A percentile compares a stretch with the other conserved stretches of the same genome.
Conservation (phyloP, 1,139 yeast species). For the Eremothecium cymbalariae region DNA sequence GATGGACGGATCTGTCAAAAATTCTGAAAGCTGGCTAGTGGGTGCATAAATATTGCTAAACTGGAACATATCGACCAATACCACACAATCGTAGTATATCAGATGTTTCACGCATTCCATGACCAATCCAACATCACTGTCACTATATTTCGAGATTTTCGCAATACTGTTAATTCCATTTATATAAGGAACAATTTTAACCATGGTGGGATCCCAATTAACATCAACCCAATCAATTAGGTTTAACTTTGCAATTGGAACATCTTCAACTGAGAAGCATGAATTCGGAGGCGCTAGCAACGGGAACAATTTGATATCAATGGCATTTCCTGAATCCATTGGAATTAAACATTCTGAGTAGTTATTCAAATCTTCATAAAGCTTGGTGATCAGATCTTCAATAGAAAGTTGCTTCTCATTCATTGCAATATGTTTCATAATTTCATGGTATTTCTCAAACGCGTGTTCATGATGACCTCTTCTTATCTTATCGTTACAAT, state of each 20-base stretch:
- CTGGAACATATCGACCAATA: constrained; percentile 79
- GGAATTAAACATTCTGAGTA: constrained; percentile 96
- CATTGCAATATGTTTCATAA: constrained; percentile 23
- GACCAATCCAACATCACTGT: constrained; percentile 71
- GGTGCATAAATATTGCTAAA: constrained; percentile 85
- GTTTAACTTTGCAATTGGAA: constrained; percentile 79
- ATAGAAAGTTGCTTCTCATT: constrained; percentile 47
- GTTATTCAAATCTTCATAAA: constrained; percentile 85
- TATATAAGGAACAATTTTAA: constrained; percentile 74
- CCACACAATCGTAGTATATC: constrained; percentile 80
- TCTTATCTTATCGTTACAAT: not conserved
- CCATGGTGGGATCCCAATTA: constrained; percentile 96
- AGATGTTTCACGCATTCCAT: constrained; percentile 86
- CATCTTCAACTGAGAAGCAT: constrained; percentile 55
- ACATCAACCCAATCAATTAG: constrained; percentile 67
- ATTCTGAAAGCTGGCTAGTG: constrained; percentile 64
- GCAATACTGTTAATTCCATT: constrained; percentile 81
- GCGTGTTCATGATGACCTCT: constrained; percentile 2
- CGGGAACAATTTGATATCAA: constrained; percentile 88
- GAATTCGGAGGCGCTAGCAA: constrained; percentile 76
- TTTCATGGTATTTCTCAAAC: constrained; percentile 21
- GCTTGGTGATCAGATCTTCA: constrained; percentile 75
- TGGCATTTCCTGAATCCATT: constrained; percentile 78
- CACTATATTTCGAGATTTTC: constrained; percentile 68
- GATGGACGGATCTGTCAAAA: constrained; percentile 55